These are phyloP conservation scores for Trifolium subterraneum DNA, from an alignment of 306 rosid species.

Conservation along the genomic window DNA sequence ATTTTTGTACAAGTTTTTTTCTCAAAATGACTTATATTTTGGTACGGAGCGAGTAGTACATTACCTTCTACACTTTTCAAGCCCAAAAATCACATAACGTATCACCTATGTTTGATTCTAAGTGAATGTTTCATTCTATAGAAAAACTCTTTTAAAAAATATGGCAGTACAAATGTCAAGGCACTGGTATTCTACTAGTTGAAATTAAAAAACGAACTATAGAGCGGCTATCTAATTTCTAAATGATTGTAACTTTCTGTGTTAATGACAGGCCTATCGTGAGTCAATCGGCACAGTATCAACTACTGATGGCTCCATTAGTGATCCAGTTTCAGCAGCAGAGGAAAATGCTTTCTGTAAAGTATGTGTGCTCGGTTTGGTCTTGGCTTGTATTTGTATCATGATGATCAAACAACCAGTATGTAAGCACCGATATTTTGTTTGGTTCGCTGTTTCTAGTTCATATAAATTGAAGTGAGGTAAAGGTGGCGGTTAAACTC, in stretches of 20 bases:
- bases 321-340: slow-evolving; percentile 91
- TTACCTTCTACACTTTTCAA: too few relatives aligned
- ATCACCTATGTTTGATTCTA: too few relatives aligned
- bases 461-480: slow-evolving; percentile 43
- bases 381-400: slow-evolving; percentile 92
- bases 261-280: slow-evolving; percentile 74
- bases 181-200: too few relatives aligned
- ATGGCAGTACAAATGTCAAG: too few relatives aligned
- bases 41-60: too few relatives aligned
- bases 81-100: too few relatives aligned
- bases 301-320: slow-evolving; percentile 51
- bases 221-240: slow-evolving; percentile 5
- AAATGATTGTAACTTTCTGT: slow-evolving; percentile 21
- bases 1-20: too few relatives aligned
- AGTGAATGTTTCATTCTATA: too few relatives aligned
- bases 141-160: too few relatives aligned
- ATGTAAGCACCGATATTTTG: slow-evolving; percentile 33
- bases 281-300: slow-evolving; percentile 90
- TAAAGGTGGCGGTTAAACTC: slow-evolving; percentile 11
- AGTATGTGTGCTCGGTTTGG: slow-evolving; percentile 98
- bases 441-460: slow-evolving; percentile 32
- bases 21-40: too few relatives aligned
- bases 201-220: too few relatives aligned
- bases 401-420: slow-evolving; percentile 60
- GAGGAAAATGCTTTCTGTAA: slow-evolving; percentile 97